Percentiles rank a stretch among this genome's conserved stretches.
Evolutionary conservation across 805 yeast species (phyloP).

Genomic region (Candida golubevii): DNA sequence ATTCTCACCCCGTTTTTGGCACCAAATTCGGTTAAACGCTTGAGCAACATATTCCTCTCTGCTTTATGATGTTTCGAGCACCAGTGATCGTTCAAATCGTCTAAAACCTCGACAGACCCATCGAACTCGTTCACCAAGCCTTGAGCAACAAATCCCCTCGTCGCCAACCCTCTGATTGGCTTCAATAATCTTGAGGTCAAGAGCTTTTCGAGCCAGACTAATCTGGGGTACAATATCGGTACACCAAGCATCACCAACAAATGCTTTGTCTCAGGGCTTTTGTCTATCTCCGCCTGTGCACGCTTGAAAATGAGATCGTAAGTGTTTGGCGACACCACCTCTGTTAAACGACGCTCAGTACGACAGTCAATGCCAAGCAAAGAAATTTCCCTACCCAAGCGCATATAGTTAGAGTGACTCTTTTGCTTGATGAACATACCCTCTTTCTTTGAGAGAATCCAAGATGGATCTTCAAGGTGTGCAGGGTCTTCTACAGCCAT

Average conservation of each 20-base stretch:
- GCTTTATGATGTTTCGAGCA: constrained; percentile 81
- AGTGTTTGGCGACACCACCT: constrained; percentile 50
- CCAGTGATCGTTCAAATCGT: constrained; percentile 96
- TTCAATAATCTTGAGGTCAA: constrained; percentile 54
- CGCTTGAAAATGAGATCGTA: constrained; percentile 62
- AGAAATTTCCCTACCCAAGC: constrained; percentile 70
- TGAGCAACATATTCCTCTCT: constrained; percentile 73
- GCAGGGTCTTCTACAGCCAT: constrained; percentile 44
- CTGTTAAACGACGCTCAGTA: constrained; percentile 71
- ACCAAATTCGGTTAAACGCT: constrained; percentile 61
- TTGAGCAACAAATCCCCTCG: constrained; percentile 53
- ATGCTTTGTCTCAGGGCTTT: constrained; percentile 63
- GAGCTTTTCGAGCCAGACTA: constrained; percentile 84
- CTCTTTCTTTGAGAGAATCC: constrained; percentile 54
- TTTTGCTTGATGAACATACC: constrained; percentile 70
- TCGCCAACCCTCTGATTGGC: constrained; percentile 60
- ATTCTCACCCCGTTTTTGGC: constrained; percentile 61
- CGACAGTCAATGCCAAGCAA: constrained; percentile 87
- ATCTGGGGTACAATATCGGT: constrained; percentile 90
- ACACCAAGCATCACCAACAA: constrained; percentile 83
- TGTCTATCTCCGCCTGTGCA: constrained; percentile 49
- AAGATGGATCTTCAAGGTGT: constrained; percentile 39
- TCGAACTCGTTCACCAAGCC: constrained; percentile 90
- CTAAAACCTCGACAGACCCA: constrained; percentile 85
- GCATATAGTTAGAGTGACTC: constrained; percentile 65